Evolutionary conservation across 208 protist genomes (phyloP).

Genomic region (Crithidia sp.): DNA sequence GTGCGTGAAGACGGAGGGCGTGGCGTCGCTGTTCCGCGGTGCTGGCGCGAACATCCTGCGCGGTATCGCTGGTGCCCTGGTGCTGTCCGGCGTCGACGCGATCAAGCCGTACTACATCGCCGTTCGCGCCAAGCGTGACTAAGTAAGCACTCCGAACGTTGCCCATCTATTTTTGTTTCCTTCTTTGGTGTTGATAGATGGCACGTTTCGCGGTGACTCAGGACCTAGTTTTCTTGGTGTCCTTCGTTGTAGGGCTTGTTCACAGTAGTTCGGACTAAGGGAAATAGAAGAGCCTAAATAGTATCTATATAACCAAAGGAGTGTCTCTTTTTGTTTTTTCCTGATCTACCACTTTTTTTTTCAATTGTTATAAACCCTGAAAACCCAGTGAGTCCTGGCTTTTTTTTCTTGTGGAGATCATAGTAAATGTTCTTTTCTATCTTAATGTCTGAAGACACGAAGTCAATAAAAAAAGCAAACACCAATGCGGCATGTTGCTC

Average conservation of each 20-base stretch:
- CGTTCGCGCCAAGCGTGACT: slow-evolving; percentile 43
- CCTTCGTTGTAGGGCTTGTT: slow-evolving; percentile 6
- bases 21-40: slow-evolving; percentile 60
- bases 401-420: slow-evolving; percentile 2
- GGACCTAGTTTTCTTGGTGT: not conserved
- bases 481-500: not conserved
- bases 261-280: slow-evolving; percentile 7
- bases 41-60: slow-evolving; percentile 81
- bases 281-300: slow-evolving; percentile 7
- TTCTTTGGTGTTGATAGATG: not conserved
- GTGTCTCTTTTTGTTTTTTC: slow-evolving; percentile 19
- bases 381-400: not conserved
- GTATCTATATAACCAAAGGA: not conserved
- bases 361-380: not conserved
- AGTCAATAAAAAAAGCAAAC: not conserved
- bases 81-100: slow-evolving; percentile 81
- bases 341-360: slow-evolving; percentile 13
- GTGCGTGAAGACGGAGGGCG: slow-evolving; percentile 70
- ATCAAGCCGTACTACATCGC: slow-evolving; percentile 85
- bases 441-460: not conserved
- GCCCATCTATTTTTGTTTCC: not conserved
- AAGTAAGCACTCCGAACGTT: not conserved
- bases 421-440: slow-evolving; percentile 5
- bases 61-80: slow-evolving; percentile 78
- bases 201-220: not conserved